Conservation (phyloP, 1,284 basidiomycete species). For the Marasmius oreades region DNA sequence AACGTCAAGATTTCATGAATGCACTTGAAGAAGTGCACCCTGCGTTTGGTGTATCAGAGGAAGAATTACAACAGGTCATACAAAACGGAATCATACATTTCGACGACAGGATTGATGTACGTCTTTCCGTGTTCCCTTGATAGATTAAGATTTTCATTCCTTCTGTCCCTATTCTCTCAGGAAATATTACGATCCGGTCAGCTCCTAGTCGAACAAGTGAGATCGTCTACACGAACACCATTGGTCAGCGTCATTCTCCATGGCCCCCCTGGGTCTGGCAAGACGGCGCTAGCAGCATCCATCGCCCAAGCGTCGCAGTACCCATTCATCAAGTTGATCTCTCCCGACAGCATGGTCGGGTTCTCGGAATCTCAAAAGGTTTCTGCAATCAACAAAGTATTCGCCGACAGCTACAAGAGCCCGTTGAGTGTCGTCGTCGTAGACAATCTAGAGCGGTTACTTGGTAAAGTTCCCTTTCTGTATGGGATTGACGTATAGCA, state of each 20-base stretch:
- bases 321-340: slow-evolving; percentile 98
- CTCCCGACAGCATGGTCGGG: slow-evolving; percentile 97
- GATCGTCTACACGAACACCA: slow-evolving; percentile 86
- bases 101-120: slow-evolving; percentile 69
- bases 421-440: slow-evolving; percentile 95
- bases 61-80: slow-evolving; percentile 91
- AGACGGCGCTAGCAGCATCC: slow-evolving; percentile 93
- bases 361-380: slow-evolving; percentile 92
- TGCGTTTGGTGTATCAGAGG: slow-evolving; percentile 97
- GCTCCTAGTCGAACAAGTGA: slow-evolving; percentile 94
- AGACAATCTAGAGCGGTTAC: slow-evolving; percentile 88
- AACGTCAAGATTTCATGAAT: slow-evolving; percentile 83
- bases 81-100: slow-evolving; percentile 98
- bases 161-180: slow-evolving; percentile 36
- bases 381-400: slow-evolving; percentile 89
- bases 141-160: slow-evolving; percentile 14
- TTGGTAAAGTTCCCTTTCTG: slow-evolving; percentile 52
- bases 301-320: slow-evolving; percentile 92
- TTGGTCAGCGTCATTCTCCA: slow-evolving; percentile 90
- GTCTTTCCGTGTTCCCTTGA: slow-evolving; percentile 26
- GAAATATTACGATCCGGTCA: slow-evolving; percentile 88
- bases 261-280: slow-evolving; percentile 89
- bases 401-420: slow-evolving; percentile 96
- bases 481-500: neutral
- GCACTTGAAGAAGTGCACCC: slow-evolving; percentile 96